These are phyloP conservation scores for Suillus subaureus DNA, from an alignment of 768 basidiomycete species.

Conservation along the genomic window DNA sequence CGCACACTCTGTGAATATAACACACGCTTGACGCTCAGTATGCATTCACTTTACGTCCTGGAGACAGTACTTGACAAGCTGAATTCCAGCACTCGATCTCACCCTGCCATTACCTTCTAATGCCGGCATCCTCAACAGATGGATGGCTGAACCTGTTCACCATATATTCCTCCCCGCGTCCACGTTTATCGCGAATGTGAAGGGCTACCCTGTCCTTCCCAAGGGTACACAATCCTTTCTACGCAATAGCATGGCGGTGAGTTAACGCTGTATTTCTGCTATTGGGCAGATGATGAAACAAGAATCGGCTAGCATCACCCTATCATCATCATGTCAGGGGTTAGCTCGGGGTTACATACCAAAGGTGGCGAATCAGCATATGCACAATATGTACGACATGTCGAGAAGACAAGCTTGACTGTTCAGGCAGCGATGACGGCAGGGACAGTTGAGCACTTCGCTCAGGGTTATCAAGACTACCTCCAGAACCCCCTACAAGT, in stretches of 20 bases:
- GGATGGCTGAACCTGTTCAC: constrained; percentile 92
- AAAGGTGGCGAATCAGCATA: constrained; percentile 88
- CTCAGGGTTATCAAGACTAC: constrained; percentile 92
- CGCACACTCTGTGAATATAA: constrained; percentile 88
- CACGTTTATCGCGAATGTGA: constrained; percentile 92
- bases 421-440: constrained; percentile 63
- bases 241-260: constrained; percentile 83
- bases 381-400: constrained; percentile 82
- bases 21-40: constrained; percentile 72
- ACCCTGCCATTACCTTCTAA: constrained; percentile 84
- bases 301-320: constrained; percentile 70
- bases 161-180: constrained; percentile 87
- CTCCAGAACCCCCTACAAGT: constrained; percentile 94
- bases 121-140: constrained; percentile 75
- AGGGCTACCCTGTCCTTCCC: constrained; percentile 95
- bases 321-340: constrained; percentile 78
- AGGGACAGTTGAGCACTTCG: constrained; percentile 87
- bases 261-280: constrained; percentile 26
- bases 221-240: constrained; percentile 93
- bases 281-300: constrained; percentile 22
- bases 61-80: constrained; percentile 16
- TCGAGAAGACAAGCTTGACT: constrained; percentile 76
- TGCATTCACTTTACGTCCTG: constrained; percentile 23
- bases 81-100: constrained; percentile 79
- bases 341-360: constrained; percentile 62